These are phyloP conservation scores for Oidiodendron maius DNA, from an alignment of 495 filamentous ascomycete genomes.

Conservation along the genomic window DNA sequence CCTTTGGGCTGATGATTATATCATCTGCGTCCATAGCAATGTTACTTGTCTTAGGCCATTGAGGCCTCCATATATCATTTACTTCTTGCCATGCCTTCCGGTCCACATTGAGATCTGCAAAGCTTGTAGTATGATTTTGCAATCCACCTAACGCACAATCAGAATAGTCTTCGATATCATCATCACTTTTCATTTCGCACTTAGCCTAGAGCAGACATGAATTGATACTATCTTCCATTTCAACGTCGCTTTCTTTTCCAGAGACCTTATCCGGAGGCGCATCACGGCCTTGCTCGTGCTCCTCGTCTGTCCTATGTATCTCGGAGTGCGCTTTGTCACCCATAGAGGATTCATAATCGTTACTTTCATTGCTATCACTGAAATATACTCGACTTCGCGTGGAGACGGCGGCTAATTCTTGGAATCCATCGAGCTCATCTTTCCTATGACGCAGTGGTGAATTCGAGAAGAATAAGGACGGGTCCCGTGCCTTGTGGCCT, in stretches of 20 bases:
- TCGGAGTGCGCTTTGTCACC: not conserved
- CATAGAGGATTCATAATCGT: not conserved
- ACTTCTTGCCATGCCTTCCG: not conserved
- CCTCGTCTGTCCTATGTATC: not conserved
- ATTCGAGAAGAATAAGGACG: no score
- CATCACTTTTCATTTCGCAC: not conserved
- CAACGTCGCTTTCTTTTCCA: not conserved
- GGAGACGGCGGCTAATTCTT: conserved; percentile 11
- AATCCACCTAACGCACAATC: not conserved
- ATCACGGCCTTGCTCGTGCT: not conserved
- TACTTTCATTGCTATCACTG: not conserved
- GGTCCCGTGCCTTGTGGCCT: not conserved
- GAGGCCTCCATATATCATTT: conserved; percentile 4
- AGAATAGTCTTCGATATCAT: not conserved
- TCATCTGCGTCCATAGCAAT: conserved; percentile 6
- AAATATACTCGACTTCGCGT: conserved; percentile 1
- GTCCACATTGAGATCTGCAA: not conserved
- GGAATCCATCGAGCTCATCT: conserved; percentile 1
- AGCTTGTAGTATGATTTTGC: not conserved
- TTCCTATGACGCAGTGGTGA: no score
- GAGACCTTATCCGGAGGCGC: not conserved
- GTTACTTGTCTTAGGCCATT: not conserved
- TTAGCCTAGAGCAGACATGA: not conserved
- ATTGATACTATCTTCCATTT: not conserved
- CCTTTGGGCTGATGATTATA: conserved; percentile 4